Evolutionary conservation across 257 asterid genomes (phyloP), one percentile per base, ranked within the genome.

Genomic region (Solanum rostratum): DNA sequence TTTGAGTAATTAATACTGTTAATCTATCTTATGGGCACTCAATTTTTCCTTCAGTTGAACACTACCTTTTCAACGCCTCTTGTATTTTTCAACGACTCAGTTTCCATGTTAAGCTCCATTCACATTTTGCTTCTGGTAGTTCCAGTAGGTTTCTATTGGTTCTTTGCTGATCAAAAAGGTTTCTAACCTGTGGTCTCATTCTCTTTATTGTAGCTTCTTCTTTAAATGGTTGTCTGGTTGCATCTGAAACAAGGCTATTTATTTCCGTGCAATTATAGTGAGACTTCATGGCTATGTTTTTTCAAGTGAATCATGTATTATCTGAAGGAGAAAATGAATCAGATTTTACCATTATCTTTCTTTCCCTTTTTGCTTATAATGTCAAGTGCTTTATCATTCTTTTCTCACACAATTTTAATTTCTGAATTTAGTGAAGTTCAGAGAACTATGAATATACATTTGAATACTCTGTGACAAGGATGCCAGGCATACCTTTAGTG

Each of bases 401-500:
- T 63, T 85, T 73, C 80, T 73, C 53, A 63, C 89, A 80, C 90
- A 87, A 70, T 70, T 85, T 57, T 41, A 46, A 80, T 62, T 84
- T 41, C 63, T 85, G 73, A 62, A 63, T 53, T 83, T 84, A 27
- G 76, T 50, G 11, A 66, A 81, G 80, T 73, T 82, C 37, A 79
- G 74, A 79, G 86, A 89, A 88, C 89, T 79, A 88, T 92, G 93
- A 83, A 82, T 85, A 68, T 79, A 53, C 66, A 86, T 84, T 80
- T 82, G 79, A 79, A 57, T 82, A 81, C 84, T 68, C 55, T 88
- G 13, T 91, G 88, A 89, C 80, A 86, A 93, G 97, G 92, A 94
- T 94, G 97, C 97, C 98, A 55, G 98, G 98, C 89, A 93, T 95
- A 88, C 98, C 97, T 85, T 93, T 95, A 82, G 97, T 93, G 86